phyloP scores from a whole-genome alignment of 2,329 filamentous ascomycete species.

The Lecanicillium sp. region DNA sequence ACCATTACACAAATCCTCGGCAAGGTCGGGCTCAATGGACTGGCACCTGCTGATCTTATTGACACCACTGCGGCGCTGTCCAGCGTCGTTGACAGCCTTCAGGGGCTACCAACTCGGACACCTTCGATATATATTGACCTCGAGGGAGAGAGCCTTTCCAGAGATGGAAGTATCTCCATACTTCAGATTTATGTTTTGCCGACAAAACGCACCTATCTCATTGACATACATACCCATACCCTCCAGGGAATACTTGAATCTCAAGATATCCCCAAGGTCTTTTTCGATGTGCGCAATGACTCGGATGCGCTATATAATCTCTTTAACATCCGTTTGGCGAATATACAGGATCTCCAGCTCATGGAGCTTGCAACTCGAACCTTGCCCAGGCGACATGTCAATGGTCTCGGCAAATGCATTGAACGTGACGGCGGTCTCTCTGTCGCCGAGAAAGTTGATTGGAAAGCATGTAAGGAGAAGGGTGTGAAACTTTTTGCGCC shows the following conservation, averaged over 20 bases:
- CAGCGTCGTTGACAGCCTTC: too few species aligned
- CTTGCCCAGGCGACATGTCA: constrained; percentile 10
- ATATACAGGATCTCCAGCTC: constrained; percentile 45
- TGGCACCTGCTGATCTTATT: too few species aligned
- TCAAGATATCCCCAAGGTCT: constrained; percentile 33
- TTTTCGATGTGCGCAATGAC: constrained; percentile 52
- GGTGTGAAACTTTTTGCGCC: constrained; percentile 30
- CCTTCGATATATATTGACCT: constrained; percentile 38
- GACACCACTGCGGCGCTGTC: too few species aligned
- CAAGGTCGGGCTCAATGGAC: too few species aligned
- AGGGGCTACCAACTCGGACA: constrained; percentile 17
- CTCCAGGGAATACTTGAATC: neutral
- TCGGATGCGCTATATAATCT: constrained; percentile 44
- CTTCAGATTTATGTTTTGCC: constrained; percentile 28
- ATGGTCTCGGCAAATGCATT: constrained; percentile 22
- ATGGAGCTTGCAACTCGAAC: constrained; percentile 38
- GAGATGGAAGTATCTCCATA: constrained; percentile 36
- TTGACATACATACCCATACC: constrained; percentile 31
- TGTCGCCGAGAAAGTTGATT: constrained; percentile 13
- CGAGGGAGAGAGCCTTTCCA: constrained; percentile 34
- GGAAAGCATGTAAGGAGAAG: constrained; percentile 25
- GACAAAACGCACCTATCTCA: constrained; percentile 25
- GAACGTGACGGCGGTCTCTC: constrained; percentile 16
- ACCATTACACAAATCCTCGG: too few species aligned
- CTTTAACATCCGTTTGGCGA: constrained; percentile 31